A percentile compares a stretch with the other conserved stretches of the same genome.
These are phyloP conservation scores for maize (Zea mays) DNA, from an alignment of 176 grass and related monocot genomes.

Conservation along the genomic window Zm-B73-REFERENCE-NAM-5.0 NC_050098.1:147412001-147412500, in stretches of 20 bases:
- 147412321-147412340: too few species aligned
- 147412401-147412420: not conserved
- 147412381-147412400: not conserved
- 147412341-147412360: too few species aligned
- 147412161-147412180: not conserved
- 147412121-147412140: slow-evolving; percentile 20
- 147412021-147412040: not conserved
- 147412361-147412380: not conserved
- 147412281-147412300: not conserved
- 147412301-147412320: too few species aligned
- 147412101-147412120: slow-evolving; percentile 26
- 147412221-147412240: slow-evolving; percentile 32
- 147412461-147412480: too few species aligned
- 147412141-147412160: not conserved
- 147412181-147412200: not conserved
- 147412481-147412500: too few species aligned
- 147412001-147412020: not conserved
- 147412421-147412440: not conserved
- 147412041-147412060: not conserved
- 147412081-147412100: slow-evolving; percentile 43
- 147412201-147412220: slow-evolving; percentile 48
- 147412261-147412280: not conserved
- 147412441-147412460: too few species aligned
- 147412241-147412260: slow-evolving; percentile 5
- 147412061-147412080: slow-evolving; percentile 47